Evolutionary conservation across 306 rosid species (phyloP).

Genomic region (Cicer judaicum): DNA sequence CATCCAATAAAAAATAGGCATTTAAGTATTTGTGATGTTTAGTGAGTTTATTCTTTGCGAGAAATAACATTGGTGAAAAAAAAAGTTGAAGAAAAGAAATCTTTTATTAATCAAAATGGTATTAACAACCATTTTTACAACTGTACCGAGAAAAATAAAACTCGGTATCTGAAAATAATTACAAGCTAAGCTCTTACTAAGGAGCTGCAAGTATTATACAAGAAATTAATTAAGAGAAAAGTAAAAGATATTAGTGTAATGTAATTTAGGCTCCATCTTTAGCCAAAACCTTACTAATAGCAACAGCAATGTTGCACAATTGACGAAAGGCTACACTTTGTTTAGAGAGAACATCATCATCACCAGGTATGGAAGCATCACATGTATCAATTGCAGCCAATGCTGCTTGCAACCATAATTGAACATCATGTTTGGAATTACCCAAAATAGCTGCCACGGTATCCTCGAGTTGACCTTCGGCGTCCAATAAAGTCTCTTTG

Average conservation of each 20-base stretch:
- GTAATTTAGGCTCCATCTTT: neutral
- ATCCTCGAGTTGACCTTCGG: constrained; percentile 47
- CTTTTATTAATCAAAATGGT: too few species aligned
- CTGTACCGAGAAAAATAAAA: too few species aligned
- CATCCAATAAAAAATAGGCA: too few species aligned
- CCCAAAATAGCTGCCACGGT: constrained; percentile 11
- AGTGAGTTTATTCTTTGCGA: too few species aligned
- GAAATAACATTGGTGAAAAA: too few species aligned
- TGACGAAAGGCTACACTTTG: constrained; percentile 26
- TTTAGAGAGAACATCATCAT: constrained; percentile 19
- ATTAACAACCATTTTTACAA: too few species aligned
- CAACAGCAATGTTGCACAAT: constrained; percentile 45
- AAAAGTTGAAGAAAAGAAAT: too few species aligned
- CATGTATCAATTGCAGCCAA: constrained; percentile 50
- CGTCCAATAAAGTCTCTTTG: constrained; percentile 42
- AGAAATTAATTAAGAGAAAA: neutral
- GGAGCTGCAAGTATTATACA: too few species aligned
- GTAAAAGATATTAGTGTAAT: neutral
- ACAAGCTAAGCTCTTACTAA: too few species aligned
- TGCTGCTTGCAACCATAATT: constrained; percentile 45
- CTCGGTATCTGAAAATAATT: too few species aligned
- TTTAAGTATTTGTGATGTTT: too few species aligned
- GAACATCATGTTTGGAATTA: neutral
- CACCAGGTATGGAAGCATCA: constrained; percentile 44
- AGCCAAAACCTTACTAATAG: constrained; percentile 30